Percentiles rank a stretch among this genome's conserved stretches.
Conservation (phyloP, 1,284 basidiomycete species). For the Ustilago cynodontis region DNA sequence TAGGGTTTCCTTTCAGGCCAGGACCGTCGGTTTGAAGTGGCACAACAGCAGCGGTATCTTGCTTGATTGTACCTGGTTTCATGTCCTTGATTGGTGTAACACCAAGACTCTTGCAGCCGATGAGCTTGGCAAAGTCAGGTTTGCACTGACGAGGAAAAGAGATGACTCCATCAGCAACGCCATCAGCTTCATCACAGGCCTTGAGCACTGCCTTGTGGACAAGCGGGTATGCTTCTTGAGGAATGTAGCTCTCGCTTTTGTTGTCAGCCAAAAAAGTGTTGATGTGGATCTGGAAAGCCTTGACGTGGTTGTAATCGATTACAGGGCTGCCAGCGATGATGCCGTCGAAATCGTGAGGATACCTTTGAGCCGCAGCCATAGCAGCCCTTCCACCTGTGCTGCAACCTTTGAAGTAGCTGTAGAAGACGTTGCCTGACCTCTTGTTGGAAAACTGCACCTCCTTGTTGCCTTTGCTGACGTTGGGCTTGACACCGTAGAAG, state of each 20-base stretch:
- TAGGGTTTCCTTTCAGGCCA: not conserved
- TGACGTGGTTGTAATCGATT: conserved; percentile 46
- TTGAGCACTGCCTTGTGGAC: conserved; percentile 41
- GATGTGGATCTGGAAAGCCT: conserved; percentile 55
- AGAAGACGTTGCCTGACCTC: conserved; percentile 19
- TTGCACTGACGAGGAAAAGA: conserved; percentile 40
- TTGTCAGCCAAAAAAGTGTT: conserved; percentile 35
- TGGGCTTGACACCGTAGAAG: conserved; percentile 36
- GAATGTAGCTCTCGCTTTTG: conserved; percentile 26
- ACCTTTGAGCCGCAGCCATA: conserved; percentile 44
- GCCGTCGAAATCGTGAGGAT: conserved; percentile 51
- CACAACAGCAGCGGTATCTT: not conserved
- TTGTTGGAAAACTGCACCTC: not conserved
- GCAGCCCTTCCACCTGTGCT: conserved; percentile 51
- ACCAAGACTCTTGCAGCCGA: conserved; percentile 26
- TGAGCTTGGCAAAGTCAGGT: conserved; percentile 26
- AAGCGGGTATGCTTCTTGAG: conserved; percentile 23
- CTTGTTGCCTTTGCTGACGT: not conserved
- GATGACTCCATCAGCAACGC: conserved; percentile 47
- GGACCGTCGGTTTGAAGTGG: not conserved
- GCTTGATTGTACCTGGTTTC: not conserved
- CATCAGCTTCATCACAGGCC: conserved; percentile 46
- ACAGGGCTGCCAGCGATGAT: conserved; percentile 51
- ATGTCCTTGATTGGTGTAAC: conserved; percentile 3
- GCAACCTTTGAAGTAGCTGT: conserved; percentile 53